These are phyloP conservation scores for Macrocystidia cucumis DNA, from an alignment of 1,284 basidiomycete species.

Conservation along the genomic window DNA sequence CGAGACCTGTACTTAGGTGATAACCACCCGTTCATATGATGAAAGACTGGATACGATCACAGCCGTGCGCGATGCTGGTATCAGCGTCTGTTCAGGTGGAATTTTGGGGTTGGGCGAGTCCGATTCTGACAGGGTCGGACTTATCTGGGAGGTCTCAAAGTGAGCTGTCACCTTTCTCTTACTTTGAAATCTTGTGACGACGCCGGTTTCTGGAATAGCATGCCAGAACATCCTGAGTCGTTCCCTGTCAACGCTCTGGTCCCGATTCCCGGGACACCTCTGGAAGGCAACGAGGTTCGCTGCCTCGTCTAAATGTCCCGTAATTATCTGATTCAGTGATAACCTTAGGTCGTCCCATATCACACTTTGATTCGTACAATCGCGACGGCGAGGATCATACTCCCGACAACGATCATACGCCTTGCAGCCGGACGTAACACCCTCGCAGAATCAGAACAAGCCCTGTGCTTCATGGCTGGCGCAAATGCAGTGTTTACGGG, in stretches of 20 bases:
- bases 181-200: conserved; percentile 5
- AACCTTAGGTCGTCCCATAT: conserved; percentile 63
- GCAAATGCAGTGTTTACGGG: conserved; percentile 99
- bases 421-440: conserved; percentile 92
- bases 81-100: conserved; percentile 96
- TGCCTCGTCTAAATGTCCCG: conserved; percentile 7
- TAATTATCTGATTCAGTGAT: conserved; percentile 9
- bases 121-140: conserved; percentile 84
- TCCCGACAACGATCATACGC: conserved; percentile 91
- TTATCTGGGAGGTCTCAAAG: conserved; percentile 94
- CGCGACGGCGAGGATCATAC: conserved; percentile 88
- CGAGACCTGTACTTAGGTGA: conserved; percentile 51
- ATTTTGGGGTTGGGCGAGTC: conserved; percentile 94
- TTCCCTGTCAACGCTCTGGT: conserved; percentile 97
- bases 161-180: conserved; percentile 27
- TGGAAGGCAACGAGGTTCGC: conserved; percentile 63
- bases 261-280: conserved; percentile 68
- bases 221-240: conserved; percentile 94
- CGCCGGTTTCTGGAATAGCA: conserved; percentile 35
- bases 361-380: conserved; percentile 90
- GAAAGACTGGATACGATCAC: conserved; percentile 87
- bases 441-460: conserved; percentile 88
- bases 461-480: conserved; percentile 97
- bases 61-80: conserved; percentile 90
- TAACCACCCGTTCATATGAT: conserved; percentile 93